Conservation (phyloP, 371 early-diverging fungal species). For the Mucor saturninus region DNA sequence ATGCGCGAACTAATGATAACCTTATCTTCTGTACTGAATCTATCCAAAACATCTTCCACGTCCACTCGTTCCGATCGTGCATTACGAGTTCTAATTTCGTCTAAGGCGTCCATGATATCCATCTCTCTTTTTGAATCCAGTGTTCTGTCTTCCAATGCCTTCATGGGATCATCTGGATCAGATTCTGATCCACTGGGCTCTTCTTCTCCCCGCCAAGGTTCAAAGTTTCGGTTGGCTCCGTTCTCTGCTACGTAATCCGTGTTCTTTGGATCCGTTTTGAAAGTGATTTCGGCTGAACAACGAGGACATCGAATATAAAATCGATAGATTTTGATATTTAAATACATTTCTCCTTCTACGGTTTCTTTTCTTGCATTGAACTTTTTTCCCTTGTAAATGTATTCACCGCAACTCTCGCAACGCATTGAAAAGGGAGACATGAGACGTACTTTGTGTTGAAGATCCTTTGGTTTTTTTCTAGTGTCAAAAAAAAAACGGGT, state of each 20-base stretch:
- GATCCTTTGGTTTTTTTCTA: slow-evolving; percentile 79
- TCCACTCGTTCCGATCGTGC: slow-evolving; percentile 82
- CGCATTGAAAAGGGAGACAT: slow-evolving; percentile 98
- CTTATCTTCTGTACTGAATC: slow-evolving; percentile 54
- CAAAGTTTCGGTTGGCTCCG: slow-evolving; percentile 95
- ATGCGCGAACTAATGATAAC: slow-evolving; percentile 38
- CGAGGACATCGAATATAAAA: slow-evolving; percentile 97
- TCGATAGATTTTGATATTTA: slow-evolving; percentile 87
- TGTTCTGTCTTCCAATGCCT: slow-evolving; percentile 92
- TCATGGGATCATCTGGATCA: slow-evolving; percentile 92
- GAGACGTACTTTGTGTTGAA: slow-evolving; percentile 92
- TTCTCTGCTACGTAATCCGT: slow-evolving; percentile 94
- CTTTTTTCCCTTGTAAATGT: slow-evolving; percentile 95
- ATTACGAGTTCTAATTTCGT: slow-evolving; percentile 91
- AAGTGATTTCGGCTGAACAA: slow-evolving; percentile 94
- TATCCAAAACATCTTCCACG: slow-evolving; percentile 63
- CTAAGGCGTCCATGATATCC: slow-evolving; percentile 95
- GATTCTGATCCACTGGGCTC: slow-evolving; percentile 62
- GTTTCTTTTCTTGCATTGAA: slow-evolving; percentile 96
- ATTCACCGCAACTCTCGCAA: slow-evolving; percentile 95
- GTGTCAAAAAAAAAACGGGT: no score
- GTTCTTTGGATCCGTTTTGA: slow-evolving; percentile 98
- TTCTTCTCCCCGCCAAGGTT: slow-evolving; percentile 90
- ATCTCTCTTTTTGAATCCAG: slow-evolving; percentile 93
- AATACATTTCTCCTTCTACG: slow-evolving; percentile 82